Percentiles rank a stretch among this genome's conserved stretches.
These are phyloP conservation scores for Cronartium ribicola DNA, from an alignment of 1,284 basidiomycete species.

Conservation along the genomic window DNA sequence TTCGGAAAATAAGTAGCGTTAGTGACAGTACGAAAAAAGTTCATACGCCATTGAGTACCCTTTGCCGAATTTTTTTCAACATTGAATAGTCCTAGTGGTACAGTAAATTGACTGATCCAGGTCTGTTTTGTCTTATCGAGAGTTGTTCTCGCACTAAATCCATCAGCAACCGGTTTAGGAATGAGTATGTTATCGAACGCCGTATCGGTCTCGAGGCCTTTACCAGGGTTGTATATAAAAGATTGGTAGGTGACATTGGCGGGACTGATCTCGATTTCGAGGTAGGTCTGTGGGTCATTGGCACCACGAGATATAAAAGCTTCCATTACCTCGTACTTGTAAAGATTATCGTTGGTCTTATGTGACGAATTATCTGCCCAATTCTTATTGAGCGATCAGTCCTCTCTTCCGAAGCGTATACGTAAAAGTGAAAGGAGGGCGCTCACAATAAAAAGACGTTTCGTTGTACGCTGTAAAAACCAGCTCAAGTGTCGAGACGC, in stretches of 20 bases:
- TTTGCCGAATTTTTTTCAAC: neutral
- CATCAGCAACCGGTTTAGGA: neutral
- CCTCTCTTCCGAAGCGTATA: too few relatives aligned
- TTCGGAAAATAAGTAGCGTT: neutral
- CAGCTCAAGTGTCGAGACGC: neutral
- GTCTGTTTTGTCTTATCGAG: neutral
- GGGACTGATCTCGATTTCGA: neutral
- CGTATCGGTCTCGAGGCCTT: neutral
- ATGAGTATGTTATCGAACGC: neutral
- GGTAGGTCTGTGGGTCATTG: neutral
- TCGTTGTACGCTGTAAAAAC: neutral
- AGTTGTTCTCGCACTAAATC: neutral
- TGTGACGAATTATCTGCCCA: neutral
- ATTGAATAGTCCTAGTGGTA: neutral
- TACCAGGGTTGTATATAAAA: neutral
- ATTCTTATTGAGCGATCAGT: too few relatives aligned
- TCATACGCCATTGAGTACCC: neutral
- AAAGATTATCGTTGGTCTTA: neutral
- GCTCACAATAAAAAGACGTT: neutral
- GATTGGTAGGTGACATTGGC: neutral
- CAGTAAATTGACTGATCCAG: neutral
- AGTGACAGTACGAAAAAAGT: neutral
- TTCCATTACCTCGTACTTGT: neutral
- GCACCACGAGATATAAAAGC: neutral
- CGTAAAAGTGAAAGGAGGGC: too few relatives aligned